Base-by-base conservation (phyloP, 2,329 filamentous ascomycete genomes). In the Sporothrix inflata region DNA sequence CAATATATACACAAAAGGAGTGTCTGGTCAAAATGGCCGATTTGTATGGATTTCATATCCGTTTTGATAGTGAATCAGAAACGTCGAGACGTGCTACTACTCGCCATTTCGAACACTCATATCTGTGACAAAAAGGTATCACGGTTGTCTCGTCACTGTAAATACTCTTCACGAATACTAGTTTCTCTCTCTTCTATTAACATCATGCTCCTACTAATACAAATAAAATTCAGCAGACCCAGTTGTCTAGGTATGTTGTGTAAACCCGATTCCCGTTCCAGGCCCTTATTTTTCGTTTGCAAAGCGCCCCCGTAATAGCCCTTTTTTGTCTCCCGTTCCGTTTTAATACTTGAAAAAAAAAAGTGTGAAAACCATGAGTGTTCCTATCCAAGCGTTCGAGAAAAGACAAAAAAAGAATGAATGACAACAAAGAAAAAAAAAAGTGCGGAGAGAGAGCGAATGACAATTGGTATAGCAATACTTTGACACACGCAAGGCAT, bases 1-100 rank as follows among this genome's bases (percentile, higher is more conserved):
- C 57, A 47, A 65, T 21, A 51, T 66, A 66, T 53, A 67, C 42
- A 51, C 45, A 51, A 67, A 67, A 49, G 65, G 27, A 21, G 45
- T 51, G 34, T 12, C 45, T 38, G 27, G 65, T 34, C 42, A 38
- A 49, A 38, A 34, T 34, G 42, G 27, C 14, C 42, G 19, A 27
- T 24, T 24, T 65, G 14, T 65, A 19, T 4, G 11, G 12, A 14
- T 45, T 47, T 27, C 40, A 9, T 30, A 53, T 24, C n/a, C 24
- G 57, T 42, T 63, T 63, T 42, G 3, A 42, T 63, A 63, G 19
- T 42, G n/a, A 42, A 40, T 63, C 34, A 40, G 12, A 24, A 42
- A 42, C 1, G 57, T n/a, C 9, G 1, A 24, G 34, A 12, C 9
- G 19, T 63, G n/a, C 4, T 42, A 57, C 16, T 53, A 12, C 21